These are phyloP conservation scores for Fusarium torreyae DNA, from an alignment of 2,329 filamentous ascomycete species.

Conservation along the genomic window DNA sequence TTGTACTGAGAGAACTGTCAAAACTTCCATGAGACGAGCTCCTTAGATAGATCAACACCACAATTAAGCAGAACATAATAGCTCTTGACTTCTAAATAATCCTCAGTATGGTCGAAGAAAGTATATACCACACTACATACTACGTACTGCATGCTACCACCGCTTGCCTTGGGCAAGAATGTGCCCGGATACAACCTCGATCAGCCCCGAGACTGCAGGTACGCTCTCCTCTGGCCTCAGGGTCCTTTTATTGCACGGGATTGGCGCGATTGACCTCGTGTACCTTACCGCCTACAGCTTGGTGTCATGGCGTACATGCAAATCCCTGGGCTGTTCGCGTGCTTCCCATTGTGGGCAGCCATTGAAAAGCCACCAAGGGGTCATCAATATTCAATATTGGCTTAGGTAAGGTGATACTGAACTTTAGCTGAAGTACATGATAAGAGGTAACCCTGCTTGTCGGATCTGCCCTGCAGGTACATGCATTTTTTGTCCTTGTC, in stretches of 20 bases:
- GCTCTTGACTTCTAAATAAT: background rate
- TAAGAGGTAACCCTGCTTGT: constrained; percentile 41
- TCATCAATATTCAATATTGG: constrained; percentile 5
- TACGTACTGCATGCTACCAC: background rate
- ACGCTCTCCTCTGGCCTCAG: constrained; percentile 34
- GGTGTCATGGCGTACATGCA: constrained; percentile 35
- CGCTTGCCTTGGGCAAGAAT: constrained; percentile 1
- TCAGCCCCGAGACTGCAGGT: constrained; percentile 36
- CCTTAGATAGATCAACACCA: too few relatives aligned
- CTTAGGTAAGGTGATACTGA: constrained; percentile 24
- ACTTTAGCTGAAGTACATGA: constrained; percentile 23
- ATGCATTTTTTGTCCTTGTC: constrained; percentile 32
- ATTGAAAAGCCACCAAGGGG: constrained; percentile 34
- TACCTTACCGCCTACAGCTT: constrained; percentile 43
- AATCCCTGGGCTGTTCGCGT: constrained; percentile 42
- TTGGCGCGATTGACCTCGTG: constrained; percentile 41
- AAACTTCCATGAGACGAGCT: too few relatives aligned
- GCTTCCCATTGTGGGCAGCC: constrained; percentile 32
- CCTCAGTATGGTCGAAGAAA: background rate
- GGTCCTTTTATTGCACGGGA: constrained; percentile 24
- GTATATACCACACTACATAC: background rate
- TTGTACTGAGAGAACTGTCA: too few relatives aligned
- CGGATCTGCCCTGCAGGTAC: constrained; percentile 49
- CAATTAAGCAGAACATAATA: background rate
- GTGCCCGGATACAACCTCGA: constrained; percentile 13